Conservation (phyloP, 164 flowering plant species). For the Hamamelis virginiana region DNA sequence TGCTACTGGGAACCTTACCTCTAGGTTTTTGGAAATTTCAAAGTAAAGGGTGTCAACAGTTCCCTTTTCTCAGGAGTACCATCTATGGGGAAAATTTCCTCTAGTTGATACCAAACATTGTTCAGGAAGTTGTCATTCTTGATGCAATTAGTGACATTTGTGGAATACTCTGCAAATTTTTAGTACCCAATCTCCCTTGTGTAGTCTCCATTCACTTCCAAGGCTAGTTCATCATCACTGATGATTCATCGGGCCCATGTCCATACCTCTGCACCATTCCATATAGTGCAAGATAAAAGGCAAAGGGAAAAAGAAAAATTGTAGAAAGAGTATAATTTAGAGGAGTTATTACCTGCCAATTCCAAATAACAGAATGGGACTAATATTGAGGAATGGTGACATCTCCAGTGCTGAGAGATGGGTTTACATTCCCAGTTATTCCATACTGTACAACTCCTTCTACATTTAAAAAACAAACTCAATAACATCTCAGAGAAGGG, state of each 20-base stretch:
- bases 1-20: conserved; percentile 15
- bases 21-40: conserved; percentile 12
- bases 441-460: conserved; percentile 24
- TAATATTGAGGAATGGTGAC: conserved; percentile 15
- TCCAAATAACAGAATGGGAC: conserved; percentile 14
- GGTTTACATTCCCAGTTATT: conserved; percentile 20
- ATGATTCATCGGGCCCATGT: no score
- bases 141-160: background rate
- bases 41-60: conserved; percentile 31
- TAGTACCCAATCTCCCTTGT: conserved; percentile 49
- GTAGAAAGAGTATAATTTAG: background rate
- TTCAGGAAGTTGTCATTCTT: conserved; percentile 36
- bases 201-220: conserved; percentile 51
- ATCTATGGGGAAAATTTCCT: conserved; percentile 44
- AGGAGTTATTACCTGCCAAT: conserved; percentile 16
- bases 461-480: conserved; percentile 8
- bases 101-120: conserved; percentile 55
- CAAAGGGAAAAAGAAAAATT: no score
- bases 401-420: conserved; percentile 15
- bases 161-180: conserved; percentile 29
- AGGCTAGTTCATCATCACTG: conserved; percentile 36
- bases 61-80: conserved; percentile 47
- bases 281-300: no score
- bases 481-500: conserved; percentile 7
- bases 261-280: conserved; percentile 44